Evolutionary conservation across 2,329 filamentous ascomycete species (phyloP).

Genomic region (Acephala macrosclerotiorum): DNA sequence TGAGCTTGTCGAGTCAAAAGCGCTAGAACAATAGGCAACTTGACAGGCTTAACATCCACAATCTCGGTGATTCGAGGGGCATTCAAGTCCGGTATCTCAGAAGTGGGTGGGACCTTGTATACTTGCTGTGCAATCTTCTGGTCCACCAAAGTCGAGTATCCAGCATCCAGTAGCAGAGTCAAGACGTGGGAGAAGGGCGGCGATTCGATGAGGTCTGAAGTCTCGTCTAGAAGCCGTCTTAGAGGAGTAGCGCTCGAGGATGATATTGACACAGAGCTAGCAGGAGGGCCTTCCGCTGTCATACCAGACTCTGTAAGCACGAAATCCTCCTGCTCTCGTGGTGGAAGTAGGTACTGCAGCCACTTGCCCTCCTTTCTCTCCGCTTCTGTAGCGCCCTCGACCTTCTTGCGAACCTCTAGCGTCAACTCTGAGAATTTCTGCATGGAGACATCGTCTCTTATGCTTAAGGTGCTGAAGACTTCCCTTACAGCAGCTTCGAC

Average conservation of each 20-base stretch:
- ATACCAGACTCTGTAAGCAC: conserved; percentile 90
- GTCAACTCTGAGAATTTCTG: conserved; percentile 82
- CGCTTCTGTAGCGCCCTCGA: conserved; percentile 77
- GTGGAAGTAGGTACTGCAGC: conserved; percentile 85
- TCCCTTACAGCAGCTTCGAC: conserved; percentile 88
- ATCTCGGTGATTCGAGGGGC: conserved; percentile 56
- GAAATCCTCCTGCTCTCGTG: conserved; percentile 77
- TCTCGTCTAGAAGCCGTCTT: conserved; percentile 90
- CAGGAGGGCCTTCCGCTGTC: conserved; percentile 57
- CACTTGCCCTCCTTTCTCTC: conserved; percentile 68
- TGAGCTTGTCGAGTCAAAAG: conserved; percentile 92
- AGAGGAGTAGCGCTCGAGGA: conserved; percentile 61
- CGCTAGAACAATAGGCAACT: conserved; percentile 88
- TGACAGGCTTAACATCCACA: conserved; percentile 61
- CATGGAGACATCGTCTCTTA: conserved; percentile 85
- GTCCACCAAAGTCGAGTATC: conserved; percentile 85
- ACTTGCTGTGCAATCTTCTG: conserved; percentile 80
- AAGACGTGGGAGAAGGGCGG: conserved; percentile 89
- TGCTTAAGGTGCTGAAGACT: conserved; percentile 88
- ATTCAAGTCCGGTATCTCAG: conserved; percentile 38
- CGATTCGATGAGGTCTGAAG: conserved; percentile 93
- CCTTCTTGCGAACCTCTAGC: conserved; percentile 80
- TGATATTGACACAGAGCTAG: conserved; percentile 45
- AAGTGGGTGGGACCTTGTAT: conserved; percentile 66
- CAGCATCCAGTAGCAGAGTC: conserved; percentile 83